Evolutionary conservation across 2,329 filamentous ascomycete genomes (phyloP), one percentile per base, ranked within the genome.

Genomic region (Plectosphaerella cucumerina): DNA sequence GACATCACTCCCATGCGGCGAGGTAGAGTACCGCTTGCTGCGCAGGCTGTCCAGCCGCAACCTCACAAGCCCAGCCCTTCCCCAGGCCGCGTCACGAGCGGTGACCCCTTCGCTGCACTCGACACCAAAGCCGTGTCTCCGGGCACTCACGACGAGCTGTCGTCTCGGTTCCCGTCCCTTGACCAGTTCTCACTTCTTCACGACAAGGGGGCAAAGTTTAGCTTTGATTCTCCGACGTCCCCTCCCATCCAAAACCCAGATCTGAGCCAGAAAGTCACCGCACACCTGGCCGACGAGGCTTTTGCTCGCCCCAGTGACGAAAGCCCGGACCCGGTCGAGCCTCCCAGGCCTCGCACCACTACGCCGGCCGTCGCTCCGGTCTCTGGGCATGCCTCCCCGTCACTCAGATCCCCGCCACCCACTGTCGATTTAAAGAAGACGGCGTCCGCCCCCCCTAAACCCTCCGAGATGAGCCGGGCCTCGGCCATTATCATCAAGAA

Each of bases 1-100:
- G 90, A 97, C 21, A 90, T 99, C 55, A 85, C 89, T 35, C 94
- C 93, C 1, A 97, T 97, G 94, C 83, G 94, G 54, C 82, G 94
- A 70, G 94, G 94, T 4, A 79, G 90, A 54, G 88, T 91, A 17
- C 70, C 76, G 21, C 68, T 67, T 5, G 62, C 72, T 18, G 61
- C 65, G 22, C 58, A 49, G 47, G 76, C 60, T 18, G 61, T 65
- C 23, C 58, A 49, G 47, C 75, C 60, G 60, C 73, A 54, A 60
- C 71, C 17, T 74, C 76, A 52, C 37, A 85, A 82, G 62, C 81
- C 80, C 49, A 86, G 73, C 59, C 80, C 84, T 8, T 90, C 89
- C 5, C 87, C 90, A 0, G 80, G 84, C 58, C 81, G 85, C 56
- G 84, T 86, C 41, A 80, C 84, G 1, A 77, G 79, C 22, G 84